phyloP scores from a whole-genome alignment of 768 basidiomycete genomes.

The Naganishia vishniacii region DNA sequence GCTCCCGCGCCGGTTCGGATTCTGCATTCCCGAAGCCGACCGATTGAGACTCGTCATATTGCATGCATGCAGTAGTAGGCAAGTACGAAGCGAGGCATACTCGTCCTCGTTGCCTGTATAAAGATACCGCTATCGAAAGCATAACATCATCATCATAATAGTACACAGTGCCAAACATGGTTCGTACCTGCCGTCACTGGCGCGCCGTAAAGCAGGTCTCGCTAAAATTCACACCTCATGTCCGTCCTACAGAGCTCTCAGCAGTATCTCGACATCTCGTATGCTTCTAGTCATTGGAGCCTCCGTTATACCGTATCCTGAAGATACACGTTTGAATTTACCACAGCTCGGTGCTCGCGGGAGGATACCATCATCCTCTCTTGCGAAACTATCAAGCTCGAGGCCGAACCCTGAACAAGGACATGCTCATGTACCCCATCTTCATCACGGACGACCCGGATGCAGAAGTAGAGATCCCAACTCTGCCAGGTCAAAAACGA shows the following conservation, averaged over 20 bases:
- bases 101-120: background rate
- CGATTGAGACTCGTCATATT: no score
- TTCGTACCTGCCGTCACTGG: no score
- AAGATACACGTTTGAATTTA: background rate
- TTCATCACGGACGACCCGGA: constrained; percentile 94
- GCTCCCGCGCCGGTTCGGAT: no score
- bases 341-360: constrained; percentile 54
- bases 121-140: no score
- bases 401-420: constrained; percentile 52
- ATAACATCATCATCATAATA: background rate
- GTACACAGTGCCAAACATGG: background rate
- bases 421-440: constrained; percentile 98
- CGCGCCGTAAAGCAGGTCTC: no score
- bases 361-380: constrained; percentile 88
- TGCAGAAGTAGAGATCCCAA: constrained; percentile 67
- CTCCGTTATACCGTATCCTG: background rate
- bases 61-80: no score
- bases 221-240: background rate
- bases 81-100: no score
- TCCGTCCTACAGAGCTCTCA: constrained; percentile 17
- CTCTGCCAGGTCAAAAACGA: constrained; percentile 77
- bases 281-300: background rate
- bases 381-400: constrained; percentile 81
- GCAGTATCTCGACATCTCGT: constrained; percentile 28
- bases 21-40: no score